Conservation (phyloP, 176 grass and related monocot genomes). For the Aegilops speltoides region DNA sequence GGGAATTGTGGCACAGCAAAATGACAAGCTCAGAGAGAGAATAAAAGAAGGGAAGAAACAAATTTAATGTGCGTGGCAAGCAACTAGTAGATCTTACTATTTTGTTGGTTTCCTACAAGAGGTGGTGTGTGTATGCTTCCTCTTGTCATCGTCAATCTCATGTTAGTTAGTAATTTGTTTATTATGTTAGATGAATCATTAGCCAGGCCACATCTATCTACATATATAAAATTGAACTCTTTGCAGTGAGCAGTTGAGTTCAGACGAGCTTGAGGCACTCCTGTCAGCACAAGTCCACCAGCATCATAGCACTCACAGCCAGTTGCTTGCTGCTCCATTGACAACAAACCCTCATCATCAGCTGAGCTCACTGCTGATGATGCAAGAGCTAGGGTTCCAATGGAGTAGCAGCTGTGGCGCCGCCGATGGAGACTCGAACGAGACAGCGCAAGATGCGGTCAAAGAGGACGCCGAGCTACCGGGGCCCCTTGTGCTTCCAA, state of each 20-base stretch:
- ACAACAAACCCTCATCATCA: constrained; percentile 31
- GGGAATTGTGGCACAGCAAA: constrained; percentile 73
- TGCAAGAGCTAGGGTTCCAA: constrained; percentile 89
- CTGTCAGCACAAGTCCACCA: constrained; percentile 39
- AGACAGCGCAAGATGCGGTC: constrained; percentile 17
- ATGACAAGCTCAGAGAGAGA: constrained; percentile 43
- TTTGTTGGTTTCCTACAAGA: constrained; percentile 50
- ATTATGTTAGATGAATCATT: neutral
- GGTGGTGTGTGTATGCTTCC: constrained; percentile 31
- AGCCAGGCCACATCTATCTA: neutral
- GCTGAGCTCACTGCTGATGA: constrained; percentile 49
- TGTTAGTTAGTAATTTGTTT: neutral
- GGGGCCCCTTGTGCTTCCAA: neutral
- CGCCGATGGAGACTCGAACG: constrained; percentile 8
- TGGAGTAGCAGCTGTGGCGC: constrained; percentile 35
- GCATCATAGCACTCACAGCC: constrained; percentile 14
- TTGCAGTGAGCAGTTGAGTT: constrained; percentile 30
- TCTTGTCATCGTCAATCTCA: constrained; percentile 31
- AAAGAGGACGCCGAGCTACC: constrained; percentile 40
- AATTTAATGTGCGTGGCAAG: constrained; percentile 23
- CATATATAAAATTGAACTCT: neutral
- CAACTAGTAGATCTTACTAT: constrained; percentile 25
- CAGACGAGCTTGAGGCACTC: constrained; percentile 41
- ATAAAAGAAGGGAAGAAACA: constrained; percentile 14
- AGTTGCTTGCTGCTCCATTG: constrained; percentile 14